Conservation (phyloP, 2,329 filamentous ascomycete species). For the Corinectria fuckeliana region DNA sequence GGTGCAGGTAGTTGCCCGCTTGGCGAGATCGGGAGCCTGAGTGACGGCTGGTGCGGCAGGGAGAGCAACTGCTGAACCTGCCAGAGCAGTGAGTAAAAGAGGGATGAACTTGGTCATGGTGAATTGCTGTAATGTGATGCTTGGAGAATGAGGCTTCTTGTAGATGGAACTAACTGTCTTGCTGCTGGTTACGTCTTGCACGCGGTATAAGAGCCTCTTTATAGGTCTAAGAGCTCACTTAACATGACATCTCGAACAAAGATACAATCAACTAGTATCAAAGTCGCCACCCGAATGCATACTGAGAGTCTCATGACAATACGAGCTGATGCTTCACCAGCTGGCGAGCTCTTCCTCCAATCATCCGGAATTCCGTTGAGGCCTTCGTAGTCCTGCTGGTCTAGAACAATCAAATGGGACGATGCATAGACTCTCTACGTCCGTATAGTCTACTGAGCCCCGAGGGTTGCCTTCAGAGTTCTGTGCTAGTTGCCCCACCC, state of each 20-base stretch:
- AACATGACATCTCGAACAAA: not conserved
- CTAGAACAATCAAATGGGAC: not conserved
- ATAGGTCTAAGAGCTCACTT: not conserved
- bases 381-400: not conserved
- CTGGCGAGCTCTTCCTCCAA: not conserved
- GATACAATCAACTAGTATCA: not conserved
- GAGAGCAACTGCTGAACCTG: not conserved
- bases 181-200: no score
- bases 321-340: not conserved
- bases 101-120: not conserved
- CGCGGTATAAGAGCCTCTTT: not conserved
- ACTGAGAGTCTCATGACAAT: not conserved
- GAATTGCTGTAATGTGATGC: not conserved
- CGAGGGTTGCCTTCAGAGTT: not conserved
- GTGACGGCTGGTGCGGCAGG: conserved; percentile 10
- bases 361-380: not conserved
- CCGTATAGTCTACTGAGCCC: not conserved
- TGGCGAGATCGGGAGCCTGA: conserved; percentile 21
- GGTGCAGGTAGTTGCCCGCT: conserved; percentile 28
- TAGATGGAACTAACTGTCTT: not conserved
- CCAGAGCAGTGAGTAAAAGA: conserved; percentile 1
- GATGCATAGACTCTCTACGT: no score
- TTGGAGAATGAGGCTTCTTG: not conserved
- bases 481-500: not conserved
- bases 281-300: not conserved